These are phyloP conservation scores for Rhodosporidiobolus odoratus DNA, from an alignment of 768 basidiomycete genomes.

Conservation along the genomic window DNA sequence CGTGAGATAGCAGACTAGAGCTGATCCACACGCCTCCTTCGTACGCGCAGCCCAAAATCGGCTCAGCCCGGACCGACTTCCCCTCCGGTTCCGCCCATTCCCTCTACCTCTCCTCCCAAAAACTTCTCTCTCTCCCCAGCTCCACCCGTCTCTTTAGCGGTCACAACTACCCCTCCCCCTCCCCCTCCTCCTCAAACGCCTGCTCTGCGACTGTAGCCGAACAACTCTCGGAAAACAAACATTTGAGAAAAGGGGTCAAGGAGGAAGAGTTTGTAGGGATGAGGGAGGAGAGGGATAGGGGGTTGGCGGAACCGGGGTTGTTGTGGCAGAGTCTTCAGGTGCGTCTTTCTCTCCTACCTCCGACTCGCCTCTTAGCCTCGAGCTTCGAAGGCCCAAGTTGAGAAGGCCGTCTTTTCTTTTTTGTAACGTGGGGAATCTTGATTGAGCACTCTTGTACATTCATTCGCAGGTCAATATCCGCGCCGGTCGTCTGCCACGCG, in stretches of 20 bases:
- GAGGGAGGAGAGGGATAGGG: slow-evolving; percentile 38
- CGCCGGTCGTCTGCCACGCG: slow-evolving; percentile 15
- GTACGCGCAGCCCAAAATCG: slow-evolving; percentile 38
- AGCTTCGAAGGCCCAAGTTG: too few species aligned
- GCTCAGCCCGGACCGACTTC: slow-evolving; percentile 43
- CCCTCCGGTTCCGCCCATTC: slow-evolving; percentile 38
- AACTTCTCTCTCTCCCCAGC: slow-evolving; percentile 40
- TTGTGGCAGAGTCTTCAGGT: slow-evolving; percentile 43
- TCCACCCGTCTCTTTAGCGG: slow-evolving; percentile 41
- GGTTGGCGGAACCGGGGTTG: slow-evolving; percentile 39
- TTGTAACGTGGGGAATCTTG: too few species aligned
- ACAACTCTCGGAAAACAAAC: slow-evolving; percentile 39
- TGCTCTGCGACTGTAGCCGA: slow-evolving; percentile 42
- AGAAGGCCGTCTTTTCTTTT: too few species aligned
- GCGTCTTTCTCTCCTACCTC: neutral
- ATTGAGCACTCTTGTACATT: too few species aligned
- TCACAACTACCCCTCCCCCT: slow-evolving; percentile 41
- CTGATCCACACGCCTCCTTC: neutral
- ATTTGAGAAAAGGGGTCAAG: slow-evolving; percentile 29
- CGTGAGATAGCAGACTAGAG: too few species aligned
- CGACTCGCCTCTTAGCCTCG: neutral
- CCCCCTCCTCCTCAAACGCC: slow-evolving; percentile 25
- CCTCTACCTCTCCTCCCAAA: slow-evolving; percentile 40
- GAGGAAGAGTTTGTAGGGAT: slow-evolving; percentile 38
- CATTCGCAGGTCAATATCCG: slow-evolving; percentile 34